These are phyloP conservation scores for Carnegiea gigantea DNA, from an alignment of 179 eudicot genomes.

Conservation along the genomic window DNA sequence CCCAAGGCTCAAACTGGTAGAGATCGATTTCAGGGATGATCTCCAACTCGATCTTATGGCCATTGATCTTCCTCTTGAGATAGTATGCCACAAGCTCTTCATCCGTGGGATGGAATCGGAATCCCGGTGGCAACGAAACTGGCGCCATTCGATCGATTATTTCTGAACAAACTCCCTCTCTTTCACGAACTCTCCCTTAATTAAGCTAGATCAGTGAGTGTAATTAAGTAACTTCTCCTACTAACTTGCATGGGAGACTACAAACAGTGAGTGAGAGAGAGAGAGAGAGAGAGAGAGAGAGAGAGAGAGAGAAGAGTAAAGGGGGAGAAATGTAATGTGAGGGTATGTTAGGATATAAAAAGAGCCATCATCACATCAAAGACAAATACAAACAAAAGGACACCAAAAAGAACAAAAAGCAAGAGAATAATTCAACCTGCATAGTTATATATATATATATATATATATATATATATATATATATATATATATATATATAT, in stretches of 20 bases:
- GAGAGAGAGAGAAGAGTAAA: too few species aligned
- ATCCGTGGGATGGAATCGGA: constrained; percentile 83
- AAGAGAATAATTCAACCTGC: background rate
- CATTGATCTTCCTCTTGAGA: constrained; percentile 85
- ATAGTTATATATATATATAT: too few species aligned
- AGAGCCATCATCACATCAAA: background rate
- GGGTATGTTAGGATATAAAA: too few species aligned
- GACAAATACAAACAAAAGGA: background rate
- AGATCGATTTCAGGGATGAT: constrained; percentile 92
- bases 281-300: too few species aligned
- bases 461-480: too few species aligned
- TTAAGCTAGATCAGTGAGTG: background rate
- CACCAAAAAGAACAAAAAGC: constrained; percentile 13
- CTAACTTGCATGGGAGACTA: background rate
- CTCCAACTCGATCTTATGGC: constrained; percentile 69
- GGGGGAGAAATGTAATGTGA: too few species aligned
- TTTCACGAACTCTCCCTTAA: background rate
- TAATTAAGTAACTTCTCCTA: background rate
- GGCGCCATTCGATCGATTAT: constrained; percentile 52
- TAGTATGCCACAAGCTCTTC: constrained; percentile 85
- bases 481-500: too few species aligned
- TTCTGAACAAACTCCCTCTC: background rate
- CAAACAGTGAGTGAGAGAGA: too few species aligned
- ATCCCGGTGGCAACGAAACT: constrained; percentile 89
- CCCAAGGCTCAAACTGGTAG: constrained; percentile 94